Evolutionary conservation across 306 rosid genomes (phyloP), one percentile per base, ranked within the genome.

Genomic region (Begonia masoniana): DNA sequence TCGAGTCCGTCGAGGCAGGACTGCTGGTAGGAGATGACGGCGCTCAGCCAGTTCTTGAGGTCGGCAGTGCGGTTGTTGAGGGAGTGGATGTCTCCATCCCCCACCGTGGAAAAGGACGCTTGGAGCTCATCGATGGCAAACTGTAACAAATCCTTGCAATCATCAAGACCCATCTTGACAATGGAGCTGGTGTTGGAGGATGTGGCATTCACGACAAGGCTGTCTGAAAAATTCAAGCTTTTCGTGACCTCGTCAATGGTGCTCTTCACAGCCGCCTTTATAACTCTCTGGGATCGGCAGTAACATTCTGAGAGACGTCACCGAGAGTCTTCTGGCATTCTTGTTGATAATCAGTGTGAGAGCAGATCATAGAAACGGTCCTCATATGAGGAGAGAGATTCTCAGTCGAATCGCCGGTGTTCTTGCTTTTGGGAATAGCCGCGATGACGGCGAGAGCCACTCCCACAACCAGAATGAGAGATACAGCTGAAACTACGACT

Each of bases 391-490:
- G 4, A 1, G 66, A 61, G 4, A 51, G 41, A 1, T 2, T 17
- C 10, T 13, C 72, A 5, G 0, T 6, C 4, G 3, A 21, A 12
- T 41, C 49, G 1, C 10, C 5, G 2, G 1, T 55, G 4, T 3
- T 14, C 13, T 57, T 68, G 10, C 16, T 13, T 42, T 69, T 45
- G 41, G 50, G 42, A 17, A 82, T 73, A 0, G 70, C 41, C 0
- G 79, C 78, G 0, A 74, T 73, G 3, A 76, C 68, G 0, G 83
- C 89, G 0, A 79, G 26, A 4, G 63, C 85, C 7, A 80, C 88
- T 3, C 95, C 95, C 1, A 84, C 87, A 1, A 84, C 75, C 0
- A 88, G 79, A 43, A 88, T 72, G 24, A 88, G 53, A 48, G 84
- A 79, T 24, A 79, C 50, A 6, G 42, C 70, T 0, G 92, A 75